These are phyloP conservation scores for Saturnispora gosingensis DNA, from an alignment of 805 yeast genomes.

Conservation along the genomic window DNA sequence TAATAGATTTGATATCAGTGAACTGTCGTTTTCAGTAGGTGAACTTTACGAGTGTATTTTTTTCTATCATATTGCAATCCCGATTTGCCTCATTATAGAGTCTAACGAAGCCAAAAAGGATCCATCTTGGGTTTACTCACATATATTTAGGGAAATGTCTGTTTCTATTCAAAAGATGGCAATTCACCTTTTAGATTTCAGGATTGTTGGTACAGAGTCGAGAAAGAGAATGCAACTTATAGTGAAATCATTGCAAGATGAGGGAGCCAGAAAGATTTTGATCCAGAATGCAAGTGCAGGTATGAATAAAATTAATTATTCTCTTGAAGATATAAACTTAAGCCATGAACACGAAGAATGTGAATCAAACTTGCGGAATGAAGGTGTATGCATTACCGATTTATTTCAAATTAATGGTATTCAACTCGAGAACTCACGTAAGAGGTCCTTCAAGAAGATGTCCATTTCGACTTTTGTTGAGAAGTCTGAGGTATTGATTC, in stretches of 20 bases:
- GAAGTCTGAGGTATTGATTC: slow-evolving; percentile 1
- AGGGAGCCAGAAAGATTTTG: neutral
- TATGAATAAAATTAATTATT: neutral
- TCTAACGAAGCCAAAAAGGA: slow-evolving; percentile 1
- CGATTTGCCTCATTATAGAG: neutral
- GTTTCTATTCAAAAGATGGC: slow-evolving; percentile 4
- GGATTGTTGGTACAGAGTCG: neutral
- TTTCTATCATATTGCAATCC: neutral
- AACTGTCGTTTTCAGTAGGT: neutral
- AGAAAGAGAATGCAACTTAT: neutral
- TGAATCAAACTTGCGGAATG: neutral
- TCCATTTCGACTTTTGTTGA: slow-evolving; percentile 18
- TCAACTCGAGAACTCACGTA: neutral
- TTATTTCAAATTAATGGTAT: neutral
- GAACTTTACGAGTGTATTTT: neutral
- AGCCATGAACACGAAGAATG: neutral
- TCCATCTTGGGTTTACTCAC: neutral
- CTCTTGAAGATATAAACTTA: neutral
- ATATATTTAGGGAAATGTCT: slow-evolving; percentile 1
- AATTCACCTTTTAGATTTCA: neutral
- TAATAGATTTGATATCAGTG: neutral
- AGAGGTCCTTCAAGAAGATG: slow-evolving; percentile 10
- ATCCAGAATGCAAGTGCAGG: neutral
- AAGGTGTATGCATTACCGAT: neutral
- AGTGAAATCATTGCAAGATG: neutral